Conservation (phyloP, 1,139 yeast genomes). For the Spencermartinsiella ligniputridi region DNA sequence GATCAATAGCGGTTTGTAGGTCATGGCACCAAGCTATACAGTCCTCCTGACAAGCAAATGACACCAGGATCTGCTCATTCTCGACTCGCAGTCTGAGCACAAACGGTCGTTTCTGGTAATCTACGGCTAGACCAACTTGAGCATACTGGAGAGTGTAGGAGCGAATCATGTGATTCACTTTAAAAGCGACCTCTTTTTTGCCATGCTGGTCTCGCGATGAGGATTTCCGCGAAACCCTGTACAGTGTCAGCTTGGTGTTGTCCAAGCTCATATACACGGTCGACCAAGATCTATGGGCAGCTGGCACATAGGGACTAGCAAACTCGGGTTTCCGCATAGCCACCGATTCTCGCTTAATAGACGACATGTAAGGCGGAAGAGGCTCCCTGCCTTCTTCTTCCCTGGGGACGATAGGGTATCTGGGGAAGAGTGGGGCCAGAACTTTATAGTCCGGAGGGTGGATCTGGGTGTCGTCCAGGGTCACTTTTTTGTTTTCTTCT, state of each 20-base stretch:
- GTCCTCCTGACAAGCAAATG: slow-evolving; percentile 47
- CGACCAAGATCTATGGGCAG: slow-evolving; percentile 48
- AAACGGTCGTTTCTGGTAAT: slow-evolving; percentile 56
- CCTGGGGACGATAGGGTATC: slow-evolving; percentile 30
- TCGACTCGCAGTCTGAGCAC: slow-evolving; percentile 62
- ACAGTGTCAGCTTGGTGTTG: slow-evolving; percentile 52
- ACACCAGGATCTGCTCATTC: slow-evolving; percentile 59
- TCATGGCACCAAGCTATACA: slow-evolving; percentile 60
- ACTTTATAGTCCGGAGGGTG: slow-evolving; percentile 26
- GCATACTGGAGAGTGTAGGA: slow-evolving; percentile 67
- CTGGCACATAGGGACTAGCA: slow-evolving; percentile 31
- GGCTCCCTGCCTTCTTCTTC: slow-evolving; percentile 32
- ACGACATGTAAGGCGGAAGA: slow-evolving; percentile 34
- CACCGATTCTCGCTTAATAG: slow-evolving; percentile 30
- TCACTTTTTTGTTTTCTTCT: slow-evolving; percentile 13
- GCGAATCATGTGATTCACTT: slow-evolving; percentile 15
- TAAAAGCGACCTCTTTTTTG: slow-evolving; percentile 12
- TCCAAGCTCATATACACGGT: slow-evolving; percentile 51
- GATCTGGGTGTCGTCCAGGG: not conserved
- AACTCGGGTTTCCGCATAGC: slow-evolving; percentile 35
- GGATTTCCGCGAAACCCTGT: slow-evolving; percentile 24
- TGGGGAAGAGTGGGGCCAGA: slow-evolving; percentile 26
- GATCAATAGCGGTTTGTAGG: slow-evolving; percentile 37
- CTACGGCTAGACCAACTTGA: slow-evolving; percentile 63
- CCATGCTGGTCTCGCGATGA: not conserved